Percentiles rank a stretch among this genome's conserved stretches.
These are phyloP conservation scores for Talaromyces sp. DNA, from an alignment of 2,329 filamentous ascomycete genomes.

Conservation along the genomic window DNA sequence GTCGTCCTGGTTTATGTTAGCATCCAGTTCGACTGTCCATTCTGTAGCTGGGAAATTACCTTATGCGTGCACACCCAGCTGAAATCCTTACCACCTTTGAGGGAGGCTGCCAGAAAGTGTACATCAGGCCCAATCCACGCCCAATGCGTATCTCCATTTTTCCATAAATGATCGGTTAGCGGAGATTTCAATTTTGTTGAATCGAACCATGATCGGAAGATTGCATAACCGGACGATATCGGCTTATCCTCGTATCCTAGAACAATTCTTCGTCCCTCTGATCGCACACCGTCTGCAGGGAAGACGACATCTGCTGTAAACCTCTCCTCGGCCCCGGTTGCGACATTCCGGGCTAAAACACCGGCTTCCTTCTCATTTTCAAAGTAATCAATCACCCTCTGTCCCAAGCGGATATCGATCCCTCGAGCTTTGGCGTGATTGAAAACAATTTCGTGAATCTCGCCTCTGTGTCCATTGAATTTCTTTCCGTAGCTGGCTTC, in stretches of 20 bases:
- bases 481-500: conserved; percentile 28
- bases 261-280: conserved; percentile 50
- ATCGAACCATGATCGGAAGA: conserved; percentile 22
- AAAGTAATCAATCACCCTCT: conserved; percentile 29
- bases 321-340: conserved; percentile 20
- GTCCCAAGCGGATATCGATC: conserved; percentile 32
- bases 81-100: conserved; percentile 52
- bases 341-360: conserved; percentile 25
- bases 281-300: conserved; percentile 55
- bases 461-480: conserved; percentile 35
- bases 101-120: conserved; percentile 44
- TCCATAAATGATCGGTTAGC: conserved; percentile 46
- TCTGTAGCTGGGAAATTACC: conserved; percentile 22
- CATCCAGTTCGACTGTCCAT: neutral
- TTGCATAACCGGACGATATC: conserved; percentile 26
- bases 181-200: conserved; percentile 5
- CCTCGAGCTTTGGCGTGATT: conserved; percentile 28
- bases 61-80: conserved; percentile 56
- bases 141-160: conserved; percentile 49
- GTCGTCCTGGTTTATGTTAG: conserved; percentile 37
- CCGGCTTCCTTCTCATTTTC: conserved; percentile 27
- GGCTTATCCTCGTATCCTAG: conserved; percentile 31
- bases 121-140: conserved; percentile 52
- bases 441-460: conserved; percentile 34
- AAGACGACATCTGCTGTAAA: conserved; percentile 52